Base-by-base conservation (phyloP, 352 stramenopile genomes). In the Sclerospora graminicola region DNA sequence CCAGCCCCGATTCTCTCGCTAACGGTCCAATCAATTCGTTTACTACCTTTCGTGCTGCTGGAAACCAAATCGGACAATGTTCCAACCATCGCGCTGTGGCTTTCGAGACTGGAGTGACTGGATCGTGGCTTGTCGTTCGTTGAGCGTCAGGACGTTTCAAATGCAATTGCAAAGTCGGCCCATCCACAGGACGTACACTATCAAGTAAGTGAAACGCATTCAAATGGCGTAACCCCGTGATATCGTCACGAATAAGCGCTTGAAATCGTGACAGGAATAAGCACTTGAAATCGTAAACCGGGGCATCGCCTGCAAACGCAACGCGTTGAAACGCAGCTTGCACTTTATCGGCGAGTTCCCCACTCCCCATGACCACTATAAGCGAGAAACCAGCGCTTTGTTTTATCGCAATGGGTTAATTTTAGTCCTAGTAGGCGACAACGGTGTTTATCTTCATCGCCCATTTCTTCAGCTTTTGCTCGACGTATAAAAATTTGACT, bases 221-320 rank as follows among this genome's bases (percentile, higher is more conserved):
- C n/a, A 79, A 33, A 10, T 61, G 41, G 1, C 56, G 35, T 11
- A 79, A 32, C 0, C 54, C 58, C 1, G 30, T 51, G 28, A 50
- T 14, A n/a, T 60, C 23, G 24, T 72, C 56, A 9, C 33, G n/a
- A 2, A 68, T 43, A 0, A 80, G n/a, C 5, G 44, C n/a, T 7
- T 66, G 32, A 18, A 80, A 71, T 0, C 67, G 64, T 31, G 38
- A 40, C 11, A 62, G 26, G 13, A 3, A 67, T 42, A 0, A 80
- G n/a, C 5, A 44, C 13, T 6, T 66, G 31, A 18, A 80, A 71
- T 0, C 67, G 64, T 31, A 35, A 39, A 14, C 14, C 0, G 55
- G 34, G 0, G 47, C 57, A 33, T 69, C 23, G 7, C 60, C 48
- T 5, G 30, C 44, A 45, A 63, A 51, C 3, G 41, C 9, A 10